Conservation (phyloP, 139 green algal species). For the Chlorella ohadii region DNA sequence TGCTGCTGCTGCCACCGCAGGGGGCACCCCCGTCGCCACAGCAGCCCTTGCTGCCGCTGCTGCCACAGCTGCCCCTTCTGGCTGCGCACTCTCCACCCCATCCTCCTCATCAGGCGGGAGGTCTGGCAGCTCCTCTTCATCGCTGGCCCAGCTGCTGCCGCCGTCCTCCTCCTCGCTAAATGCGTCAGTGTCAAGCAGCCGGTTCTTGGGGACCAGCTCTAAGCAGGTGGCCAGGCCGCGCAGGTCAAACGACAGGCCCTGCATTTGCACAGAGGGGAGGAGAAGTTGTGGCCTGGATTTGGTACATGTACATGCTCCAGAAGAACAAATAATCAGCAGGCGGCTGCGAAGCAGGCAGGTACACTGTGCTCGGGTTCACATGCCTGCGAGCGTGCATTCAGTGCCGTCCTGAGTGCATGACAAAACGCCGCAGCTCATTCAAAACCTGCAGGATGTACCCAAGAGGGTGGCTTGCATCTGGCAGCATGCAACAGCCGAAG, state of each 20-base stretch:
- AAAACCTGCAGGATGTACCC: no score
- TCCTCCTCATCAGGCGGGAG: background rate
- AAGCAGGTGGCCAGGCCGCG: constrained; percentile 34
- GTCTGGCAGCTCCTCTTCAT: constrained; percentile 7
- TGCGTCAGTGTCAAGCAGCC: constrained; percentile 25
- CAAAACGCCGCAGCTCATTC: no score
- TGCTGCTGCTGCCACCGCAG: background rate
- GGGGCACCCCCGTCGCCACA: background rate
- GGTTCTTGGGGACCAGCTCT: constrained; percentile 12
- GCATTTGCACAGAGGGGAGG: background rate
- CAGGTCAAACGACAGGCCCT: constrained; percentile 40
- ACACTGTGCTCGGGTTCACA: no score
- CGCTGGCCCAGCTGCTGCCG: background rate
- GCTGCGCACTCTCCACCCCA: background rate
- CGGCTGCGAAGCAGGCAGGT: no score
- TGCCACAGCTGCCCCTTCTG: background rate
- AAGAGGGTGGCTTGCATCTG: no score
- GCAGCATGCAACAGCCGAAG: no score
- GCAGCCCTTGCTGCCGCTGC: background rate
- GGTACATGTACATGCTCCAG: no score
- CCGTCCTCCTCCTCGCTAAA: constrained; percentile 14
- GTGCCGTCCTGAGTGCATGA: no score
- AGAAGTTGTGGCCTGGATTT: no score
- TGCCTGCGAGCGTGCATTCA: no score
- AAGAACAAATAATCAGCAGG: no score